A percentile compares a stretch with the other conserved stretches of the same genome.
Conservation (phyloP, 805 yeast species). For the Kodamaea leandrae region DNA sequence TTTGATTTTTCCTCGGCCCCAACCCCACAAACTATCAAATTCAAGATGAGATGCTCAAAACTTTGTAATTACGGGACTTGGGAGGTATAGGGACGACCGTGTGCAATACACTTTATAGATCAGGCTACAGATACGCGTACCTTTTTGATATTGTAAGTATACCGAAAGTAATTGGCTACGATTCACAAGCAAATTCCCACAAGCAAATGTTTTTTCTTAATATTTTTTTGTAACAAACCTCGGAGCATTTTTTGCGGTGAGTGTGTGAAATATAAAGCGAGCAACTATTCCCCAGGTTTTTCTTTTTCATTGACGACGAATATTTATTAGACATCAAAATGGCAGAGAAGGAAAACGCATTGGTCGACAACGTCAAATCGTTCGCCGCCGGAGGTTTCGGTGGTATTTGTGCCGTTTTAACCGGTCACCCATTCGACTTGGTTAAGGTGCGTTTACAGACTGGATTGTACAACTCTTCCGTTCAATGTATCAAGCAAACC, state of each 20-base stretch:
- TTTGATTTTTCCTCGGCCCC: background rate
- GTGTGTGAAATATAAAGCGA: conserved; percentile 1
- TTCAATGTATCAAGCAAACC: conserved; percentile 68
- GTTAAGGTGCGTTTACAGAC: conserved; percentile 91
- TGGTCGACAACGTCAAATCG: conserved; percentile 79
- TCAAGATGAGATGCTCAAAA: background rate
- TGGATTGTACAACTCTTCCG: conserved; percentile 61
- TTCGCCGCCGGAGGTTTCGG: conserved; percentile 94
- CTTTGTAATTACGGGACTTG: no score
- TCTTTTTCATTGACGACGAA: background rate
- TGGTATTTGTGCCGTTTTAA: conserved; percentile 86
- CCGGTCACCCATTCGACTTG: conserved; percentile 96
- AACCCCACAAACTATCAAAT: conserved; percentile 2
- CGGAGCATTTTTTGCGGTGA: background rate
- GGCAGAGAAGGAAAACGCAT: conserved; percentile 46
- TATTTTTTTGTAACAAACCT: background rate
- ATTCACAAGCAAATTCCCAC: no score
- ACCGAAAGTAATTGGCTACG: no score
- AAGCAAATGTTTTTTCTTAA: no score
- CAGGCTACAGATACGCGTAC: no score
- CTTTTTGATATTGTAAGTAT: no score
- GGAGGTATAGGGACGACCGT: no score
- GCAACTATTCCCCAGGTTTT: conserved; percentile 7
- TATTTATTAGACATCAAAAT: conserved; percentile 19
- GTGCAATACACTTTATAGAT: no score